Base-by-base conservation (phyloP, 495 filamentous ascomycete species). In the Schizothecium vesticola region DNA sequence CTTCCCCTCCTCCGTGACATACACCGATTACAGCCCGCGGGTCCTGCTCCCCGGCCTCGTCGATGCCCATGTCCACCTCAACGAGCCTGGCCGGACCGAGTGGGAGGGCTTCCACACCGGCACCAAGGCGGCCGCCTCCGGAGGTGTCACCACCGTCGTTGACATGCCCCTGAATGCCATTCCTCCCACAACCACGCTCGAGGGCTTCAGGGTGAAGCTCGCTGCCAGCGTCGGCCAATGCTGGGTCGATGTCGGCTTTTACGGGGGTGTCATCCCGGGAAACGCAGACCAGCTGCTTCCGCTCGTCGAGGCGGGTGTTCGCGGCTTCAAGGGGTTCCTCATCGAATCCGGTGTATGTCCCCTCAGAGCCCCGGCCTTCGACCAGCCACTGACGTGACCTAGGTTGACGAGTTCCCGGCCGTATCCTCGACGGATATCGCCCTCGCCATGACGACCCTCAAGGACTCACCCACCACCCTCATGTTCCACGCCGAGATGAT, bases 401-500 rank as follows among this genome's bases (percentile, higher is more conserved):
- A 92, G 92, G 92, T 99, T 29, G 92, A 95, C 22, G 95, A 99
- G 74, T 99, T 99, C 79, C 95, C 95, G 0, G 92, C 93, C 36
- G 91, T 99, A 13, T 91, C 89, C 1, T 84, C 90, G 1, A 81
- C 78, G 1, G 95, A 98, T 77, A 89, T 99, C 70, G 82, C 86
- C 0, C 85, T 88, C 58, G 94, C 89, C 57, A 92, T 99, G 88
- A 84, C 78, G 9, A 91, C 89, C 59, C 84, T 99, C 63, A 89
- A 89, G 55, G 88, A 91, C 70, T 76, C 79, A 51, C 85, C 91
- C 58, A 99, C 95, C 19, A 94, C 92, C 0, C 83, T 98, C 57
- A 97, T 99, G 94, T 99, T 99, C 80, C 95, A 99, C 74, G 95
- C 95, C 22, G 95, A 99, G 80, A 97, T 97, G 93, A 88, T 97